These are phyloP conservation scores for Rhizopus sp. DNA, from an alignment of 371 early-diverging fungal species.

Conservation along the genomic window DNA sequence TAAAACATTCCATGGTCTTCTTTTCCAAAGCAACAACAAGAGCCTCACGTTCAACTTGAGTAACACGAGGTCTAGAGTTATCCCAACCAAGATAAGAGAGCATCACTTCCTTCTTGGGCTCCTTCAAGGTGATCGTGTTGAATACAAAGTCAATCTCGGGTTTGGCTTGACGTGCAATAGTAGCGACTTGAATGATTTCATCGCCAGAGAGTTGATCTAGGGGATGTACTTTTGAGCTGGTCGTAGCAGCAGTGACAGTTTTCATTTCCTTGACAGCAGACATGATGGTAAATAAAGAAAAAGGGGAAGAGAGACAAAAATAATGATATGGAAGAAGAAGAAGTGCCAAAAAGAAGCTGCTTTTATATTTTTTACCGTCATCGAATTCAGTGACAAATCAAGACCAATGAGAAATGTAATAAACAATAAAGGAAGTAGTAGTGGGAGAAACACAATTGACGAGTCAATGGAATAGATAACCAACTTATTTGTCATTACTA, in stretches of 20 bases:
- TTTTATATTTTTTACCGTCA: constrained; percentile 19
- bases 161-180: constrained; percentile 39
- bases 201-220: constrained; percentile 48
- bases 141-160: constrained; percentile 41
- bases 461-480: constrained; percentile 21
- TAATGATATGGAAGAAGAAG: constrained; percentile 5
- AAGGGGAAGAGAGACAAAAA: constrained; percentile 1
- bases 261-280: constrained; percentile 44
- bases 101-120: constrained; percentile 47
- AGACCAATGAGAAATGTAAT: constrained; percentile 19
- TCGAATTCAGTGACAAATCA: constrained; percentile 28
- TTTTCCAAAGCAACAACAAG: constrained; percentile 45
- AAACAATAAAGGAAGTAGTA: constrained; percentile 12
- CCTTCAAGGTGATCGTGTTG: constrained; percentile 55
- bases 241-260: constrained; percentile 35
- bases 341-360: constrained; percentile 3
- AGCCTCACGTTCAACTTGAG: constrained; percentile 47
- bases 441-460: constrained; percentile 12
- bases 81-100: constrained; percentile 54
- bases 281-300: constrained; percentile 22
- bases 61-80: constrained; percentile 32
- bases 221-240: constrained; percentile 33
- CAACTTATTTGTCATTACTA: constrained; percentile 43
- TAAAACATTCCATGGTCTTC: constrained; percentile 39
- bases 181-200: constrained; percentile 41